These are phyloP conservation scores for Phytophthora pistaciae DNA, from an alignment of 352 stramenopile genomes.

Conservation along the genomic window DNA sequence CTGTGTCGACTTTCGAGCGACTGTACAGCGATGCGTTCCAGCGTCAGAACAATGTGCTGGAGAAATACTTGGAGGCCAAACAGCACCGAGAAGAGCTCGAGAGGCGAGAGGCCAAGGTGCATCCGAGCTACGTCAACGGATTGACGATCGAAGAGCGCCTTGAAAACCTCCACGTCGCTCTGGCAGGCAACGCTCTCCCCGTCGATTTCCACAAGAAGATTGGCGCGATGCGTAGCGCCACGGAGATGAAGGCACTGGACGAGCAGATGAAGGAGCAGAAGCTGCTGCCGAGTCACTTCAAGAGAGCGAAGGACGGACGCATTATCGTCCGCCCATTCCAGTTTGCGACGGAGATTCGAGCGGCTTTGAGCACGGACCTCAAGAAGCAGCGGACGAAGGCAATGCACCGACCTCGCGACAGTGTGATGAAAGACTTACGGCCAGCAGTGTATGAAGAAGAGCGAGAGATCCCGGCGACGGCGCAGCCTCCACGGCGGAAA, in stretches of 20 bases:
- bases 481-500: not conserved
- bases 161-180: slow-evolving; percentile 43
- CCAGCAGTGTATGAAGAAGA: slow-evolving; percentile 7
- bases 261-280: slow-evolving; percentile 38
- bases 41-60: slow-evolving; percentile 54
- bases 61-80: slow-evolving; percentile 49
- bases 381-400: slow-evolving; percentile 20
- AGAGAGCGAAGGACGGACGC: slow-evolving; percentile 42
- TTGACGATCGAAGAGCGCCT: slow-evolving; percentile 62
- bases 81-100: slow-evolving; percentile 50
- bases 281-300: slow-evolving; percentile 42
- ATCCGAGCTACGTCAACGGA: slow-evolving; percentile 59
- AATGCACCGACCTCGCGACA: slow-evolving; percentile 12
- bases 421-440: slow-evolving; percentile 32
- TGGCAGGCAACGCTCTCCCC: slow-evolving; percentile 54
- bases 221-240: slow-evolving; percentile 48
- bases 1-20: slow-evolving; percentile 47
- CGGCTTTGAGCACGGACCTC: slow-evolving; percentile 18
- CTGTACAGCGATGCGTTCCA: slow-evolving; percentile 64
- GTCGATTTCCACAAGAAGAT: slow-evolving; percentile 68
- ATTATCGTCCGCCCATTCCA: slow-evolving; percentile 58
- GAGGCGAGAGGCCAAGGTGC: slow-evolving; percentile 51
- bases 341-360: slow-evolving; percentile 50
- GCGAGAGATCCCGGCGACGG: not conserved
- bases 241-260: slow-evolving; percentile 41